Base-by-base conservation (phyloP, 192 early-diverging fungal species). In the Powellomyces hirtus region DNA sequence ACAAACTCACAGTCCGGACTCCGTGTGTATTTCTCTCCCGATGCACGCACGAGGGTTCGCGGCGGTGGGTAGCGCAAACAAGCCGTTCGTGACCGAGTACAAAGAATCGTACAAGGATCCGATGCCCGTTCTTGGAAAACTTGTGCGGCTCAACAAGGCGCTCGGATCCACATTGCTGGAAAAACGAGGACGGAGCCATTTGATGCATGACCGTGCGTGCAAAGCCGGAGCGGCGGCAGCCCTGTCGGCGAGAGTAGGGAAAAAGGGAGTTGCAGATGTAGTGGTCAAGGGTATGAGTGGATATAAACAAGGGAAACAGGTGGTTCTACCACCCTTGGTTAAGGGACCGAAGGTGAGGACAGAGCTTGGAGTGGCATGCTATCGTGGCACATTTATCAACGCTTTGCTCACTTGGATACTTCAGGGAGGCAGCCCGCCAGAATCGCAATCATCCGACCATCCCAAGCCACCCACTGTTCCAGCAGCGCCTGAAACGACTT, bases 81-180 rank as follows among this genome's bases (percentile, higher is more conserved):
- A 73, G 38, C 76, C 72, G 14, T 78, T 78, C 55, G 49, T 74
- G 0, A 78, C 76, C 29, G 76, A 78, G 44, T 78, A 78, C 51
- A 63, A 65, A 31, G 49, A 71, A 18, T 24, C 68, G n/a, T 78
- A 61, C 64, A 72, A 73, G 44, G 68, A 74, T 44, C 76, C 76
- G 2, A 40, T 42, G 16, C 30, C 1, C 22, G 10, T 37, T 36
- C 6, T 18, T 5, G 42, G 40, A 36, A n/a, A 22, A 27, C 20
- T 50, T 13, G 14, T 13, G 3, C n/a, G n/a, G 27, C 38, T 22
- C 16, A 8, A 27, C 18, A 56, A 56, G 33, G 27, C 22, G 31
- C 27, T 4, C 27, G 53, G 27, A 56, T 56, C 50, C 7, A 31
- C 53, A 4, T 30, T 56, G 24, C 16, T 27, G 5, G 53, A 56